Conservation (phyloP, 495 filamentous ascomycete genomes). For the Hypoxylon crocopeplum region DNA sequence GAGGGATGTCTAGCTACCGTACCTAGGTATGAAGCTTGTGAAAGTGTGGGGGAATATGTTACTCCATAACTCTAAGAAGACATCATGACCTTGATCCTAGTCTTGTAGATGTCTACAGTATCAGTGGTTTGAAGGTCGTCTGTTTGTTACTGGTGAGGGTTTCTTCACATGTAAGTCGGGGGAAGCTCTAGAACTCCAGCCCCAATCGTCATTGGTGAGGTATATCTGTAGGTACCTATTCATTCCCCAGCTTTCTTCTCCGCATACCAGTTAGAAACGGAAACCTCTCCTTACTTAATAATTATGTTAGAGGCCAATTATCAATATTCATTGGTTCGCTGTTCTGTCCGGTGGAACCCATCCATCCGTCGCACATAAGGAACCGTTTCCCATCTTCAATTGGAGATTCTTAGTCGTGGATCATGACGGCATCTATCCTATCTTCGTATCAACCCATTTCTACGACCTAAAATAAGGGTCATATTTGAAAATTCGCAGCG, state of each 20-base stretch:
- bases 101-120: neutral
- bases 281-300: neutral
- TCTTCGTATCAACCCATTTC: constrained; percentile 22
- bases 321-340: constrained; percentile 5
- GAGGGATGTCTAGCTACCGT: constrained; percentile 12
- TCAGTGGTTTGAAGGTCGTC: neutral
- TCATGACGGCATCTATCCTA: constrained; percentile 32
- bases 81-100: constrained; percentile 5
- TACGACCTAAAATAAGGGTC: no score
- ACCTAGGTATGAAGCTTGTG: constrained; percentile 42
- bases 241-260: constrained; percentile 34
- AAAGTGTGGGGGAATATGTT: constrained; percentile 42
- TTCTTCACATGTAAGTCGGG: constrained; percentile 29
- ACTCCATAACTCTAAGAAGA: neutral
- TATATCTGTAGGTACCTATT: no score
- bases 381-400: constrained; percentile 21
- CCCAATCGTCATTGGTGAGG: constrained; percentile 10
- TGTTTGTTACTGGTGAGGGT: constrained; percentile 9
- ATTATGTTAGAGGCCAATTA: neutral
- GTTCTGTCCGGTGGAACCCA: constrained; percentile 14
- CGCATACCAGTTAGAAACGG: constrained; percentile 32
- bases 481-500: no score
- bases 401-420: constrained; percentile 14
- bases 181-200: constrained; percentile 26
- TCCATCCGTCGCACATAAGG: constrained; percentile 34